These are phyloP conservation scores for Crithidia bombi DNA, from an alignment of 208 protist species.

Conservation along the genomic window DNA sequence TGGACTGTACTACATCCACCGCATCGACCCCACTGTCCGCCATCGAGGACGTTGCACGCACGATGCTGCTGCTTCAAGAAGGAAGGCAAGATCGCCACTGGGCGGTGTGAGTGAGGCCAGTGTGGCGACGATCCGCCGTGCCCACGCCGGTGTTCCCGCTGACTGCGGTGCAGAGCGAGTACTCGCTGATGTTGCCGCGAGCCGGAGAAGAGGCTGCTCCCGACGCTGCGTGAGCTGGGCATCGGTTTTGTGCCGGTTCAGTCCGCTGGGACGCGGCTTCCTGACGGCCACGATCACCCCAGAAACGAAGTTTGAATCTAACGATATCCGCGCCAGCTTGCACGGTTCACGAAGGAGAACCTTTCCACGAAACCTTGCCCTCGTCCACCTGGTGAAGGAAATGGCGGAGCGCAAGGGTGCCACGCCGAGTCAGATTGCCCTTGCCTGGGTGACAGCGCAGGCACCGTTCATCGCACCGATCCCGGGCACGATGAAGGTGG, in stretches of 20 bases:
- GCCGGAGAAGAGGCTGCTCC: constrained; percentile 31
- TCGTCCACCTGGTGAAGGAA: constrained; percentile 21
- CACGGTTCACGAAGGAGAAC: constrained; percentile 26
- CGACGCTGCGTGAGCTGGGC: constrained; percentile 39
- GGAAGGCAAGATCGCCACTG: constrained; percentile 49
- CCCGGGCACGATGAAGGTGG: constrained; percentile 37
- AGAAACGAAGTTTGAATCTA: constrained; percentile 6
- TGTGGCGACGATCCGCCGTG: constrained; percentile 29
- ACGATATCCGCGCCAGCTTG: constrained; percentile 28
- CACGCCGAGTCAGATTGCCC: constrained; percentile 36
- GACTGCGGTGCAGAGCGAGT: constrained; percentile 45
- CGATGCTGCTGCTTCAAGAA: constrained; percentile 42
- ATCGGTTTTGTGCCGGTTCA: constrained; percentile 43
- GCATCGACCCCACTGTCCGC: constrained; percentile 35
- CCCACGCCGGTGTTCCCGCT: constrained; percentile 43
- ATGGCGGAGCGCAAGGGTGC: constrained; percentile 22
- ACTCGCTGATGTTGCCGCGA: constrained; percentile 39
- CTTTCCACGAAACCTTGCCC: constrained; percentile 10
- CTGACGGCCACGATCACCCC: constrained; percentile 34
- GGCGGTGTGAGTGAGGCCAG: constrained; percentile 37
- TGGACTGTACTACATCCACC: constrained; percentile 59
- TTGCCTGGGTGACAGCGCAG: constrained; percentile 37
- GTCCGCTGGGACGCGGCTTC: constrained; percentile 34
- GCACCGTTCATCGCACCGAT: constrained; percentile 43
- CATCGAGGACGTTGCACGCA: constrained; percentile 38